Percentiles rank a stretch among this genome's conserved stretches.
Evolutionary conservation across 208 protist species (phyloP).

Genomic region (Herpetomonas tarakana): DNA sequence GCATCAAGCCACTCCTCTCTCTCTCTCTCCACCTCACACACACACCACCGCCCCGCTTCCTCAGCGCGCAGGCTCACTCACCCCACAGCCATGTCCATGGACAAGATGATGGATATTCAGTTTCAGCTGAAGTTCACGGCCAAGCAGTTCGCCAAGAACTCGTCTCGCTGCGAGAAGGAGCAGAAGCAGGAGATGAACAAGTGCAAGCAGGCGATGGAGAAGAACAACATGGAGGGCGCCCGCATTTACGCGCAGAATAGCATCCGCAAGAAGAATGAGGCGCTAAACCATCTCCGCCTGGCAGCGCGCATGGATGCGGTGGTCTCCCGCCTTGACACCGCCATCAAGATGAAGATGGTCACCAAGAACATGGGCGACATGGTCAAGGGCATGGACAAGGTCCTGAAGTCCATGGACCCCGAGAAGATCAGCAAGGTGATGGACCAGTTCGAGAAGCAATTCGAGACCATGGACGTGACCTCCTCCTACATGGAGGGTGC

Average conservation of each 20-base stretch:
- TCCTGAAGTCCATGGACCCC: constrained; percentile 93
- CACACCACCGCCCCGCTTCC: not conserved
- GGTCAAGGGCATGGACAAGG: constrained; percentile 95
- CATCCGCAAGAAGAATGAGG: constrained; percentile 97
- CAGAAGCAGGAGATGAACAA: constrained; percentile 92
- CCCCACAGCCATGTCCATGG: constrained; percentile 53
- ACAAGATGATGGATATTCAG: constrained; percentile 88
- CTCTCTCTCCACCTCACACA: not conserved
- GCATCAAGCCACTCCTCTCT: not conserved
- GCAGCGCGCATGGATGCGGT: constrained; percentile 96
- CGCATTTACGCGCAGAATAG: constrained; percentile 98
- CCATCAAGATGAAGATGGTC: constrained; percentile 93
- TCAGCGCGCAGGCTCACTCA: not conserved
- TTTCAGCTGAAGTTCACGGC: constrained; percentile 96
- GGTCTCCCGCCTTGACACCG: constrained; percentile 93
- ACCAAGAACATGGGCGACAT: constrained; percentile 94
- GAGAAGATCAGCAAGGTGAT: constrained; percentile 90
- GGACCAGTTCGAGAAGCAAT: constrained; percentile 98
- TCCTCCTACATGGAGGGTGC: constrained; percentile 92
- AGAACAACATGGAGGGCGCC: constrained; percentile 97
- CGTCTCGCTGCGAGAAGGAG: constrained; percentile 90
- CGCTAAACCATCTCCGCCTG: constrained; percentile 96
- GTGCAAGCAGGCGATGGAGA: constrained; percentile 95
- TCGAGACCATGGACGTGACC: constrained; percentile 96
- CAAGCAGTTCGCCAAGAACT: constrained; percentile 93